phyloP scores from a whole-genome alignment of 116 monocot species.

The Phalaenopsis hybrid region DNA sequence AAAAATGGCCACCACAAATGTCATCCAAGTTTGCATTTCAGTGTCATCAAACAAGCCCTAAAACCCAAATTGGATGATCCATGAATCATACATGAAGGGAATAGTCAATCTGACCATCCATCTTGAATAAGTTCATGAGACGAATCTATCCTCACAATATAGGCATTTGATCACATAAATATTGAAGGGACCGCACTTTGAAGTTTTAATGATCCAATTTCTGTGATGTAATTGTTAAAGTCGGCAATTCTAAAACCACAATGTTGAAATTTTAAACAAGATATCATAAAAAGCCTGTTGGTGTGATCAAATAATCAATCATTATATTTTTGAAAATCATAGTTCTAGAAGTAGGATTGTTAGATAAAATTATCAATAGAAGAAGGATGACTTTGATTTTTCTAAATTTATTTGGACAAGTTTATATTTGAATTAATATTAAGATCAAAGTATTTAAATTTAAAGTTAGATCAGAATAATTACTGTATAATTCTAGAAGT shows the following conservation, averaged over 20 bases:
- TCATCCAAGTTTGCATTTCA: not conserved
- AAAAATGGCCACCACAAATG: not conserved
- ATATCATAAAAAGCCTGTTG: not conserved
- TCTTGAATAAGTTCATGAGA: not conserved
- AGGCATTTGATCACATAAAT: not conserved
- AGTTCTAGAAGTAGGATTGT: not conserved
- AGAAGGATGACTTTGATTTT: not conserved
- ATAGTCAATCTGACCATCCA: not conserved
- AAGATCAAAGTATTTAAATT: not conserved
- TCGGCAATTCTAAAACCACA: not conserved
- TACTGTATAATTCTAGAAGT: not conserved
- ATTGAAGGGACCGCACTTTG: not conserved
- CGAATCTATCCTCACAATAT: not conserved
- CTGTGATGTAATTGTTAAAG: not conserved
- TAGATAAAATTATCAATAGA: not conserved
- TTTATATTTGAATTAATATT: not conserved
- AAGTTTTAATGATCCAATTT: not conserved
- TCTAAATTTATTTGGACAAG: not conserved
- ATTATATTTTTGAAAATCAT: not conserved
- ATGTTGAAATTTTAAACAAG: not conserved
- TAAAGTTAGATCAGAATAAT: no score
- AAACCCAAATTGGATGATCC: not conserved
- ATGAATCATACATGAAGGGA: not conserved
- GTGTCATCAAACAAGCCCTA: not conserved
- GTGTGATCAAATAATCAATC: not conserved